Base-by-base conservation (phyloP, 2,329 filamentous ascomycete species). In the Corinectria fuckeliana region DNA sequence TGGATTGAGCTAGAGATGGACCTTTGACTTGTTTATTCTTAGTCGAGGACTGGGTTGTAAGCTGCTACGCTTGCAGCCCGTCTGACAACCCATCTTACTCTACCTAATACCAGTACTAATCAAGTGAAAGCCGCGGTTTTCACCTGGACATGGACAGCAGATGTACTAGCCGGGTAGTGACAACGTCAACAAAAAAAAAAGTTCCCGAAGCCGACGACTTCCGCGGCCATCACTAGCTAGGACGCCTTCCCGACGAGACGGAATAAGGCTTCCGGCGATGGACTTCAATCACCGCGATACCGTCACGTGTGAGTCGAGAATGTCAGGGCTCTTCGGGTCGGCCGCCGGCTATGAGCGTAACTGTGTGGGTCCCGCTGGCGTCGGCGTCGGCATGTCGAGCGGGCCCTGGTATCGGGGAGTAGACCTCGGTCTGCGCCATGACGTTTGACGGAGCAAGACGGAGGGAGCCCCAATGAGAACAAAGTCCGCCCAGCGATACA, bases 271-370 rank as follows among this genome's bases (percentile, higher is more conserved):
- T 58, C 67, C 63, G 67, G 32, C 14, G 59, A 60, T 68, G 67
- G 67, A 69, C 63, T 68, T 69, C 67, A 69, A 69, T 69, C 61
- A 69, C 67, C 67, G 67, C 39, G 58, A 36, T 34, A 38, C 21
- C 39, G 38, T 58, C 53, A 50, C 50, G 50, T 51, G 58, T 44
- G 48, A 39, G 25, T 30, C 21, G 34, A 50, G 56, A 47, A 60
- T 50, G 32, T 39, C 26, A 20, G 23, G 49, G 50, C 36, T 52
- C 50, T n/a, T 68, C 66, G 63, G 54, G 55, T 50, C 53, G 58
- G 41, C 26, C 44, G 50, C 65, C 67, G 67, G 67, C 65, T 66
- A 69, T 60, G 58, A 44, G 44, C 18, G 21, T 49, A 45, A 50
- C 48, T 34, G 48, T 28, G 42, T 58, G 50, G 44, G 38, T 41